Evolutionary conservation across 2,329 filamentous ascomycete species (phyloP), one percentile per base, ranked within the genome.

Genomic region (Ophiostoma piceae): DNA sequence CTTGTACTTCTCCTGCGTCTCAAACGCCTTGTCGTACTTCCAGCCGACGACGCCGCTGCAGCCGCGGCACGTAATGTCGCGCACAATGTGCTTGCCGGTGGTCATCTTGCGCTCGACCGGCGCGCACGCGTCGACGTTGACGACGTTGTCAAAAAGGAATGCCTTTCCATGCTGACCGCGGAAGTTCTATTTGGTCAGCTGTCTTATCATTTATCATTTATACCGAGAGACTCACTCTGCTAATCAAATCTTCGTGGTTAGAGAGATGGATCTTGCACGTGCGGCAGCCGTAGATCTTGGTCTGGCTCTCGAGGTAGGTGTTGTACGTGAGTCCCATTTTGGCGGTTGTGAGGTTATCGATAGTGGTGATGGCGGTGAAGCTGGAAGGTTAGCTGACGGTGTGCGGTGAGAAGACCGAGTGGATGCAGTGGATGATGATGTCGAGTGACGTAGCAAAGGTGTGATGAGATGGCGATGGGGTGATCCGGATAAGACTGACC

Each of bases 11-110:
- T 99, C 94, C 73, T 85, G 89, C 43, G 83, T 80, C 82, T 99
- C 95, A 79, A 91, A 98, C 1, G 95, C 95, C 82, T 96, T 97
- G 80, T 99, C 95, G 79, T 99, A 99, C 80, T 97, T 98, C 95
- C 95, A 99, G 47, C 95, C 95, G 68, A 99, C 95, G 39, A 90
- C 91, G 79, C 94, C 91, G 78, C 90, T 91, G 85, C 95, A 99
- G 80, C 96, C 92, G 71, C 90, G 87, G 82, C 95, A 99, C 71
- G 84, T 84, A 76, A 99, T 97, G 79, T 99, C 95, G 71, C 95
- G 90, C 66, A 99, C 95, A 70, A 98, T 85, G 80, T 99, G 95
- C 69, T 92, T 88, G 68, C 95, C 95, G 0, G 95, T 99, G 16
- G 95, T 99, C 95, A 99, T 99, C 82, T 91, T 96, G 74, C 95